phyloP scores from a whole-genome alignment of 352 stramenopile genomes.

The Phytophthora parvispora region DNA sequence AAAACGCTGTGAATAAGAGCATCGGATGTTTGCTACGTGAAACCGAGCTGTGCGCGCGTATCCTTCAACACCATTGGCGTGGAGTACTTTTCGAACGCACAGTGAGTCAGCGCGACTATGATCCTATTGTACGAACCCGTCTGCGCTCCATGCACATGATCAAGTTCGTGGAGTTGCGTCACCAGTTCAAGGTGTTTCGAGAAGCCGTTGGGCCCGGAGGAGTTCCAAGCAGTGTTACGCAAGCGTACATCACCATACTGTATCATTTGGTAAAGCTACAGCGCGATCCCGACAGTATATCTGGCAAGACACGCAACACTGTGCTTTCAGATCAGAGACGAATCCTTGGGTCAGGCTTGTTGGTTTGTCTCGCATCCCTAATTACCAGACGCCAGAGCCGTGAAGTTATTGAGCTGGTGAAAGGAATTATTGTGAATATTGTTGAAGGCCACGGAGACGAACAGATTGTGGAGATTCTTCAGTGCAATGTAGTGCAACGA shows the following conservation, averaged over 20 bases:
- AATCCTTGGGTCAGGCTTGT: conserved; percentile 58
- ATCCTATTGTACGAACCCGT: conserved; percentile 59
- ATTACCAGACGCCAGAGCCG: conserved; percentile 43
- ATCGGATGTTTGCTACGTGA: conserved; percentile 66
- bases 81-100: conserved; percentile 69
- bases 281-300: conserved; percentile 22
- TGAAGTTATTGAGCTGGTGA: conserved; percentile 60
- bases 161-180: conserved; percentile 75
- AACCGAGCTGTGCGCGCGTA: conserved; percentile 71
- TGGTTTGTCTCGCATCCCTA: conserved; percentile 61
- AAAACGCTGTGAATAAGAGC: conserved; percentile 72
- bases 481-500: conserved; percentile 68
- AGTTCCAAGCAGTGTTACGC: conserved; percentile 51
- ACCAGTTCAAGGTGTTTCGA: conserved; percentile 74
- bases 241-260: conserved; percentile 73
- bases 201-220: conserved; percentile 51
- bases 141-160: conserved; percentile 80
- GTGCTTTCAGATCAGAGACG: conserved; percentile 58
- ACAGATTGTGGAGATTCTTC: conserved; percentile 67
- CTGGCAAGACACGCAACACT: conserved; percentile 27
- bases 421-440: conserved; percentile 61
- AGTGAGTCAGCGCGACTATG: conserved; percentile 53
- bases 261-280: conserved; percentile 54
- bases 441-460: conserved; percentile 47
- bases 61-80: conserved; percentile 84